These are phyloP conservation scores for Phlebiopsis gigantea DNA, from an alignment of 768 basidiomycete species.

Conservation along the genomic window DNA sequence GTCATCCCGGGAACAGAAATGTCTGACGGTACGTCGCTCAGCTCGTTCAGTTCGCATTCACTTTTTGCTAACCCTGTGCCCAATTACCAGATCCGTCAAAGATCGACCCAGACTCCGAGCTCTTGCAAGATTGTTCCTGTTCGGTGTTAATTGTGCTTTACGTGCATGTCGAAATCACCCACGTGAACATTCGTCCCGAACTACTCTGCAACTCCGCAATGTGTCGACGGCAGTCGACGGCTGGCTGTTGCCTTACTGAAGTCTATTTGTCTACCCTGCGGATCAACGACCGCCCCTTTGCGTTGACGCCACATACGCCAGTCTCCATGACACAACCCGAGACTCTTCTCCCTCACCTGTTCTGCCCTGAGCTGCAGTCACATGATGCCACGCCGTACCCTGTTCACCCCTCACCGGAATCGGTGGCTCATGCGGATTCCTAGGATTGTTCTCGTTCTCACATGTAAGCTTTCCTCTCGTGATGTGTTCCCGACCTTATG, in stretches of 20 bases:
- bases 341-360: background rate
- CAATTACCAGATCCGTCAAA: background rate
- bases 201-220: background rate
- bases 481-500: background rate
- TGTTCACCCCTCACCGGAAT: background rate
- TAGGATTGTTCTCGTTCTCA: background rate
- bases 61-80: slow-evolving; percentile 1
- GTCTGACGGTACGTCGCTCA: background rate
- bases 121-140: background rate
- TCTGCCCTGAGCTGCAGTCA: background rate
- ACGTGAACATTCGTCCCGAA: background rate
- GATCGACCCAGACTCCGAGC: background rate
- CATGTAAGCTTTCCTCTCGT: background rate
- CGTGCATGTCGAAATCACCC: background rate
- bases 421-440: background rate
- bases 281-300: background rate
- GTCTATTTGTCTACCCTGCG: background rate
- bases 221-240: slow-evolving; percentile 2
- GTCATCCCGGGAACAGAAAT: background rate
- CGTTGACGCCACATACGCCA: background rate
- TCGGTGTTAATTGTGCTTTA: slow-evolving; percentile 7
- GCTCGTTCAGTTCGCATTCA: background rate
- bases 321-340: background rate
- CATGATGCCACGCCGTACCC: background rate
- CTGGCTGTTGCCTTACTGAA: slow-evolving; percentile 5